A percentile compares a stretch with the other conserved stretches of the same genome.
Conservation (phyloP, 345 rosid species). For the Bruguiera gymnorhiza region DNA sequence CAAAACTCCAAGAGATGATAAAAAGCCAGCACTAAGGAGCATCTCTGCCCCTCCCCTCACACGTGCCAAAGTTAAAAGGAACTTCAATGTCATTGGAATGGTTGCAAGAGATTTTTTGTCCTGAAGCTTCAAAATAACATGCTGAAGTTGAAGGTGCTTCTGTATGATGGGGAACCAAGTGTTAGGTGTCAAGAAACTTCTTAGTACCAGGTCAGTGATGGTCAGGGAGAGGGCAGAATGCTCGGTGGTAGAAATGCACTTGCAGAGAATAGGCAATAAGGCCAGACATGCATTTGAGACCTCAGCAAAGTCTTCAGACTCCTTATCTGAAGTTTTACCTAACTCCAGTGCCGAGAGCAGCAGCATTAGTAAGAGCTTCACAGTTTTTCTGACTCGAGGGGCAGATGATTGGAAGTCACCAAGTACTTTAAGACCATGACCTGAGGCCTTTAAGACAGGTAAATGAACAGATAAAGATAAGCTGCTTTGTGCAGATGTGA, state of each 20-base stretch:
- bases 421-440: conserved; percentile 63
- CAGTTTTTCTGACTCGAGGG: conserved; percentile 34
- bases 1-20: conserved; percentile 58
- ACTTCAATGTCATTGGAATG: conserved; percentile 52
- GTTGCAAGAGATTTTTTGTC: conserved; percentile 48
- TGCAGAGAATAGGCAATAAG: conserved; percentile 69
- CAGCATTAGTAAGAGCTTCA: conserved; percentile 60
- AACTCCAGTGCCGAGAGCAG: conserved; percentile 53
- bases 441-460: conserved; percentile 50
- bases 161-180: conserved; percentile 57
- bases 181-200: conserved; percentile 59
- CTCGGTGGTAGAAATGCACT: conserved; percentile 50
- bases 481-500: conserved; percentile 42
- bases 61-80: conserved; percentile 72
- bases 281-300: conserved; percentile 65
- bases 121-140: conserved; percentile 59
- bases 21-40: conserved; percentile 70
- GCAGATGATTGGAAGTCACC: conserved; percentile 45
- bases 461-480: conserved; percentile 45
- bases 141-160: conserved; percentile 60
- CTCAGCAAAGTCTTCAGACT: conserved; percentile 49
- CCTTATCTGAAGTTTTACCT: conserved; percentile 28
- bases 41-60: conserved; percentile 82
- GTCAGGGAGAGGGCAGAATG: conserved; percentile 60
- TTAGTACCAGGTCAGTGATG: conserved; percentile 52